These are phyloP conservation scores for Suillus decipiens DNA, from an alignment of 768 basidiomycete species.

Conservation along the genomic window DNA sequence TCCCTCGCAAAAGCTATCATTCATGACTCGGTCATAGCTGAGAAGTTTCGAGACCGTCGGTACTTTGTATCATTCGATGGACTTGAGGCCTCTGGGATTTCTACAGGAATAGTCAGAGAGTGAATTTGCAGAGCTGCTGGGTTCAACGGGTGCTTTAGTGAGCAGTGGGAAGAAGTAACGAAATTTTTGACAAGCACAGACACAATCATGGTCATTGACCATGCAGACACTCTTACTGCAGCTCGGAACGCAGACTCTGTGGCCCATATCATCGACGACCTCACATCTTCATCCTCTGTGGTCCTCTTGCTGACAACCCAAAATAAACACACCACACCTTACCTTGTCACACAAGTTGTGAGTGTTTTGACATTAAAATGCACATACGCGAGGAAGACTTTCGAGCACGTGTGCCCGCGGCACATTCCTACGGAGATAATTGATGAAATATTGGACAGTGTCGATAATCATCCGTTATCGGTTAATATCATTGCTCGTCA, in stretches of 20 bases:
- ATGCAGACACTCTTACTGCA: neutral
- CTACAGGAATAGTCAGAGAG: neutral
- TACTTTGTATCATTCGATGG: constrained; percentile 9
- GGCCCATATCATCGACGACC: neutral
- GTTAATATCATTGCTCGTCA: constrained; percentile 6
- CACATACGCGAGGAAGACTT: neutral
- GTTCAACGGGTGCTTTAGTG: neutral
- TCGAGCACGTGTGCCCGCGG: neutral
- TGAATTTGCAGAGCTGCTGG: neutral
- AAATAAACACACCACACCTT: neutral
- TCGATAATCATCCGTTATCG: neutral
- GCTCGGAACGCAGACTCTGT: neutral
- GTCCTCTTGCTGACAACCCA: constrained; percentile 9
- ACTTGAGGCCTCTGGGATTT: neutral
- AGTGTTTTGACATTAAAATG: neutral
- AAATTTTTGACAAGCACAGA: neutral
- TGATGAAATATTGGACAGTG: neutral
- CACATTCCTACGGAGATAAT: neutral
- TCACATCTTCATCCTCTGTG: constrained; percentile 6
- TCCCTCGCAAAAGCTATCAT: constrained; percentile 8
- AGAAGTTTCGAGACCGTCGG: constrained; percentile 3
- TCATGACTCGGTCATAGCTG: neutral
- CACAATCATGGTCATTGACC: constrained; percentile 8
- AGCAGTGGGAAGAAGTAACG: neutral
- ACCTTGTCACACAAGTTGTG: neutral